Percentiles rank a stretch among this genome's conserved stretches.
phyloP scores from a whole-genome alignment of 78 protist genomes.

The Anaeramoeba ignava region DNA sequence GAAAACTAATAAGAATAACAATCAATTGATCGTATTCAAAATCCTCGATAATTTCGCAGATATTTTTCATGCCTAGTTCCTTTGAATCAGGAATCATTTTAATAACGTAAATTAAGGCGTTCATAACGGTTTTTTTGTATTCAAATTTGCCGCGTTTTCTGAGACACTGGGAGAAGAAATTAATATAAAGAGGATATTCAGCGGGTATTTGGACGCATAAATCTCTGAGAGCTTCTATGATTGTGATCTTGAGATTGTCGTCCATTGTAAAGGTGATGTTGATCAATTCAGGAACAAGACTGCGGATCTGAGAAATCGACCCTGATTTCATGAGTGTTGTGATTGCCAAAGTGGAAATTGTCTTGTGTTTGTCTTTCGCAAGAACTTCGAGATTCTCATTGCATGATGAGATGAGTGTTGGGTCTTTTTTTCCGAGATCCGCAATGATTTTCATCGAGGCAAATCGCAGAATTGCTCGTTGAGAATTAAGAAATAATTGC shows the following conservation, averaged over 20 bases:
- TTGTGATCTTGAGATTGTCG: conserved; percentile 66
- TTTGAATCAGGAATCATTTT: conserved; percentile 61
- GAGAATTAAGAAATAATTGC: conserved; percentile 5
- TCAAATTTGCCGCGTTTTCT: conserved; percentile 74
- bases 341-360: conserved; percentile 91
- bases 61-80: conserved; percentile 62
- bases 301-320: too few relatives aligned
- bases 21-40: conserved; percentile 81
- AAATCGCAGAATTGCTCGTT: not conserved
- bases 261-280: too few relatives aligned
- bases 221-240: conserved; percentile 75
- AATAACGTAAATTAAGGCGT: conserved; percentile 58
- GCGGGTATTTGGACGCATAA: conserved; percentile 42
- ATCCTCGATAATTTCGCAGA: conserved; percentile 96
- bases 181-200: conserved; percentile 31
- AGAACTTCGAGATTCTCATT: conserved; percentile 82
- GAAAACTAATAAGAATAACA: conserved; percentile 63
- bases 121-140: conserved; percentile 77
- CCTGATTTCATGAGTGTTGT: conserved; percentile 88
- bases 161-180: conserved; percentile 39
- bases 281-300: too few relatives aligned
- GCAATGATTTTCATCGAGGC: too few relatives aligned
- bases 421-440: too few relatives aligned
- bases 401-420: too few relatives aligned
- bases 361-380: conserved; percentile 75